Evolutionary conservation across 2,329 filamentous ascomycete species (phyloP).

Genomic region (Fusarium floridanum): DNA sequence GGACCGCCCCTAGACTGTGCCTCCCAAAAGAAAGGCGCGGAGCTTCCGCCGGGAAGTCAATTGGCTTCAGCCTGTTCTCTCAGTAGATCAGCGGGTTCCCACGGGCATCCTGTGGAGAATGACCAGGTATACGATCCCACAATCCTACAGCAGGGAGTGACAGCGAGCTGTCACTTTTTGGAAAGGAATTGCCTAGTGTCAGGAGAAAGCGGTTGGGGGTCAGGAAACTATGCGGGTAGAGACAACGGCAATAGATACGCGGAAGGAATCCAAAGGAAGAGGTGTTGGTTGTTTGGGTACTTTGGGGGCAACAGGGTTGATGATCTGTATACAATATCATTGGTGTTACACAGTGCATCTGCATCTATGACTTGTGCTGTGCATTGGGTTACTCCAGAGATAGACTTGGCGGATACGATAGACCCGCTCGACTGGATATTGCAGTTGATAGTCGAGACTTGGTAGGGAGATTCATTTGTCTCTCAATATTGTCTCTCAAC

Average conservation of each 20-base stretch:
- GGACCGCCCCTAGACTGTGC: neutral
- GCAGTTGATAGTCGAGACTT: neutral
- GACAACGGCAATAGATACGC: neutral
- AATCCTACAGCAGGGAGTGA: neutral
- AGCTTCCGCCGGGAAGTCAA: neutral
- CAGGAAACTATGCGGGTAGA: neutral
- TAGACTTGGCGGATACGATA: neutral
- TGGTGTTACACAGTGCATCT: slow-evolving; percentile 8
- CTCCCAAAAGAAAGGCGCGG: neutral
- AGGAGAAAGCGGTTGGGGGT: neutral
- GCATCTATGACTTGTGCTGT: slow-evolving; percentile 9
- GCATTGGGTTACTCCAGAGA: slow-evolving; percentile 15
- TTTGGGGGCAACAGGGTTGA: neutral
- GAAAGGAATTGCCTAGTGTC: neutral
- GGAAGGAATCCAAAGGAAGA: neutral
- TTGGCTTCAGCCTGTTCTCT: neutral
- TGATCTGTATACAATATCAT: neutral
- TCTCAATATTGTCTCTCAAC: slow-evolving; percentile 25
- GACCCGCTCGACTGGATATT: neutral
- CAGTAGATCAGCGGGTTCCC: neutral
- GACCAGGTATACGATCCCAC: neutral
- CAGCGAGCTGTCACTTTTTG: neutral
- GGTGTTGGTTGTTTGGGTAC: neutral
- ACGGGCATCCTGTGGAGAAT: neutral
- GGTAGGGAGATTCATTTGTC: slow-evolving; percentile 4